Evolutionary conservation across 306 rosid genomes (phyloP).

Genomic region (Datisca glomerata): DNA sequence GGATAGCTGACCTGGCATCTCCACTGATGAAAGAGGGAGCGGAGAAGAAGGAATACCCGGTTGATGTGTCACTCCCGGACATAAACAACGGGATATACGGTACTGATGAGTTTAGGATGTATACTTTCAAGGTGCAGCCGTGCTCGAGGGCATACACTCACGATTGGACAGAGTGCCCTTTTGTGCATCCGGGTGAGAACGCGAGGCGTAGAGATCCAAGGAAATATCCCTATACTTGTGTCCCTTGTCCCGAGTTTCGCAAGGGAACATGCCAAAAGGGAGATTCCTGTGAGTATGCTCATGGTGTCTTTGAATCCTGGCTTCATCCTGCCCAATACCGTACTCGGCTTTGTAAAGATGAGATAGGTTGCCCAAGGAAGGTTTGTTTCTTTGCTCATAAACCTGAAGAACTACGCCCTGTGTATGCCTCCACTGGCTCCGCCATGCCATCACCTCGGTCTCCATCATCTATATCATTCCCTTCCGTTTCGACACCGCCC

Average conservation of each 20-base stretch:
- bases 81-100: conserved; percentile 82
- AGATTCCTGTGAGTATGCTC: conserved; percentile 81
- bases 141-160: conserved; percentile 94
- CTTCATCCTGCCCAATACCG: conserved; percentile 90
- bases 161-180: conserved; percentile 93
- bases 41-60: conserved; percentile 78
- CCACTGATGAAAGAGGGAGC: conserved; percentile 29
- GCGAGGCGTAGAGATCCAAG: conserved; percentile 91
- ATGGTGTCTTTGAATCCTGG: conserved; percentile 94
- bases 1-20: conserved; percentile 15
- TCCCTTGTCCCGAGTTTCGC: conserved; percentile 89
- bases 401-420: conserved; percentile 70
- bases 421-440: conserved; percentile 79
- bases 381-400: conserved; percentile 93
- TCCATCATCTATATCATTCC: conserved; percentile 42
- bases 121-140: conserved; percentile 83
- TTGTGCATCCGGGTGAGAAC: conserved; percentile 91
- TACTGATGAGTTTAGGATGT: conserved; percentile 79
- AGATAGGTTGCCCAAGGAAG: conserved; percentile 65
- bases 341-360: conserved; percentile 88
- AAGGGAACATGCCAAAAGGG: conserved; percentile 77
- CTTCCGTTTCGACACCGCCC: conserved; percentile 67
- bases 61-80: conserved; percentile 71
- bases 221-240: conserved; percentile 89
- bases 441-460: conserved; percentile 95